Conservation (phyloP, 345 rosid genomes). For the Eucalyptus globulus region DNA sequence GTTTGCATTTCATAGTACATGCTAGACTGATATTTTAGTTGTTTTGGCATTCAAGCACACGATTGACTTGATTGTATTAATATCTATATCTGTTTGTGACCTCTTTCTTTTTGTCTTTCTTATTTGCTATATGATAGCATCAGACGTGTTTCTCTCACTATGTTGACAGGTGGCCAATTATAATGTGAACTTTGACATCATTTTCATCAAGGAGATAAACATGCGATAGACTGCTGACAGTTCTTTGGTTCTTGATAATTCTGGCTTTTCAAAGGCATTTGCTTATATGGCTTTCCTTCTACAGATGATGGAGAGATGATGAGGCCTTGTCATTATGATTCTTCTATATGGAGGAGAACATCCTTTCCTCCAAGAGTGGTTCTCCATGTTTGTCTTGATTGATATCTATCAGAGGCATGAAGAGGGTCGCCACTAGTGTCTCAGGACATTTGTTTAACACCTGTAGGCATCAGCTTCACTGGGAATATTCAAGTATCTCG, state of each 20-base stretch:
- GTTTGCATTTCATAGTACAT: neutral
- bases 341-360: conserved; percentile 10
- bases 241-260: neutral
- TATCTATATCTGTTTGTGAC: neutral
- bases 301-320: conserved; percentile 30
- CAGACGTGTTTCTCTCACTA: neutral
- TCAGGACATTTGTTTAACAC: conserved; percentile 11
- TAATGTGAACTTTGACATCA: neutral
- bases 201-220: neutral
- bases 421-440: conserved; percentile 21
- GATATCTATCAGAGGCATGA: conserved; percentile 33
- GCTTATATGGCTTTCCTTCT: neutral
- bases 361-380: neutral
- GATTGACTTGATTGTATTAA: neutral
- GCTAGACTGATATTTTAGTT: neutral
- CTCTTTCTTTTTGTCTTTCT: neutral
- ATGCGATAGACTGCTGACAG: neutral
- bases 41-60: neutral
- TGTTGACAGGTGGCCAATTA: neutral
- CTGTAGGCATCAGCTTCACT: conserved; percentile 2
- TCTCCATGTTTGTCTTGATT: conserved; percentile 19
- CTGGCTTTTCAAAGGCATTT: neutral
- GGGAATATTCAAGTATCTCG: neutral
- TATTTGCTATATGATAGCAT: neutral
- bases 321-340: conserved; percentile 1